Percentiles rank a stretch among this genome's conserved stretches.
phyloP scores from a whole-genome alignment of 2,329 filamentous ascomycete genomes.

The Penicillium glabrum region DNA sequence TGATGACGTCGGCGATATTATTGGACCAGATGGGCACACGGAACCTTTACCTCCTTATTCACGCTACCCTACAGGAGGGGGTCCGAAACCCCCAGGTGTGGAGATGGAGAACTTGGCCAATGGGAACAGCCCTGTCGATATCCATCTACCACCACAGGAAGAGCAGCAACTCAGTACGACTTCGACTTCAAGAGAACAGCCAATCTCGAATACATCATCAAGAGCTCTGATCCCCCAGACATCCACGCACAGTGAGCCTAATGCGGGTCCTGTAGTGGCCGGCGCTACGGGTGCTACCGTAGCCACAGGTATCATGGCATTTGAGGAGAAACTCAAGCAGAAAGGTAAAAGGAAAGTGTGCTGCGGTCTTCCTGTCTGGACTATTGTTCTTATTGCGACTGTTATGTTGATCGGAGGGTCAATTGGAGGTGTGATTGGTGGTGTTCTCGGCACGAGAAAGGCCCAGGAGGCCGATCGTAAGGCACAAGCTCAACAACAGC shows the following conservation, averaged over 20 bases:
- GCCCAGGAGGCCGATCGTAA: conserved; percentile 30
- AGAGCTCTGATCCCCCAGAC: conserved; percentile 22
- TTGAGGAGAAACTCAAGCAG: conserved; percentile 47
- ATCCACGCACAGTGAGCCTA: conserved; percentile 17
- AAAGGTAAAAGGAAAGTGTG: conserved; percentile 45
- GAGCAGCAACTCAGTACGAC: conserved; percentile 48
- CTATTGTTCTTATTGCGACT: conserved; percentile 47
- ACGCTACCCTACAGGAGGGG: conserved; percentile 76
- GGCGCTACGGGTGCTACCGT: background rate
- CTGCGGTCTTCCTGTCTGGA: conserved; percentile 55
- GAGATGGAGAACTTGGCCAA: conserved; percentile 22
- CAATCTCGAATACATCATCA: conserved; percentile 36
- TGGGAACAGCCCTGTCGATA: conserved; percentile 22
- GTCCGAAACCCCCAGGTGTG: conserved; percentile 53
- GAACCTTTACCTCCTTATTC: conserved; percentile 92
- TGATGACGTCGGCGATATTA: conserved; percentile 82
- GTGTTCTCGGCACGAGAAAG: conserved; percentile 49
- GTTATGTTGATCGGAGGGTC: conserved; percentile 51
- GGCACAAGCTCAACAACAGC: conserved; percentile 18
- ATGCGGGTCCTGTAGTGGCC: conserved; percentile 4
- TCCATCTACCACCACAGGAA: conserved; percentile 44
- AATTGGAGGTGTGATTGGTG: conserved; percentile 56
- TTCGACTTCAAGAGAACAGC: conserved; percentile 21
- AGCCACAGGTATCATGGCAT: conserved; percentile 38
- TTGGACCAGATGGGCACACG: conserved; percentile 83